Base-by-base conservation (phyloP, 2,329 filamentous ascomycete genomes). In the Boeremia exigua region DNA sequence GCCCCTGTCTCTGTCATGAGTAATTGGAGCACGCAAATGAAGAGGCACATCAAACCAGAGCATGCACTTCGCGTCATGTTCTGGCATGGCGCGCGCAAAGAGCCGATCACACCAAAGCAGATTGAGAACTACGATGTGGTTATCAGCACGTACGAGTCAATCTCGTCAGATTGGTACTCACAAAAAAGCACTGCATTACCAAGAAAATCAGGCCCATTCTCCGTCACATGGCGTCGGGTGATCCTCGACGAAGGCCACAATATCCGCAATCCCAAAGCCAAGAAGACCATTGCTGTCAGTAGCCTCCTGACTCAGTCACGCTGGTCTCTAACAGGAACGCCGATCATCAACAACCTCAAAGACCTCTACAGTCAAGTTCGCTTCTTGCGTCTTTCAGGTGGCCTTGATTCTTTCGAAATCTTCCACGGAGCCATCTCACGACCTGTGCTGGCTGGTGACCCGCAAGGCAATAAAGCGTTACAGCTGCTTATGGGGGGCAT, bases 1-100 rank as follows among this genome's bases (percentile, higher is more conserved):
- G 87, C 90, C 0, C 92, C 92, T 0, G 84, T 96, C 6, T 88
- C 88, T 47, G 91, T 96, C 17, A 93, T 96, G 89, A 92, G 88
- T 68, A 96, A 96, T 65, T 96, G 92, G 92, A 86, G 85, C 64
- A 86, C 88, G 49, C 92, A 96, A 73, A 90, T 94, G 49, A 80
- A 84, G 59, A 82, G 84, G 33, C 92, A 96, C 67, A 83, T 94
- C 40, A 82, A 86, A 33, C 73, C 81, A 5, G 82, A 88, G n/a
- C 77, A 85, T 51, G 77, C 80, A 1, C 85, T 91, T 6, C 86
- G 82, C 9, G 81, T 95, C 4, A 80, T 92, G 65, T 86, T 88
- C 29, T 95, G 94, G 69, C 91, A 96, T 68, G 89, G 89, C 0
- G 71, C 77, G 62, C 77, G 81, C 63, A 81, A 84, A 58, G 78